Base-by-base conservation (phyloP, 176 grass and related monocot species). In the Cenchrus americanus region DNA sequence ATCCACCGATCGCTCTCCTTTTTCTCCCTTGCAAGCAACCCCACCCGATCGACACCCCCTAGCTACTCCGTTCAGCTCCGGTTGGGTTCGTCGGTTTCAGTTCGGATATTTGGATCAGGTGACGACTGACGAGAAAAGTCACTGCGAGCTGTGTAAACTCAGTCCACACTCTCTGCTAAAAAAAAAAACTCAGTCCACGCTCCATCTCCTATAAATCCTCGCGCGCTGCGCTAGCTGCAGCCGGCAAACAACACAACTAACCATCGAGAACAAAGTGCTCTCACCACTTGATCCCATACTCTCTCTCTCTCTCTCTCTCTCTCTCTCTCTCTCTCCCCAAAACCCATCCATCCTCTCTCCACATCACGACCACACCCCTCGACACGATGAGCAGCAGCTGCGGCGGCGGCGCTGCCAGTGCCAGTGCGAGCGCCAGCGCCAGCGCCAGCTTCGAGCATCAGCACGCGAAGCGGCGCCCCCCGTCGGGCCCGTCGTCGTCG, bases 1-100 rank as follows among this genome's bases (percentile, higher is more conserved):
- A 44, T 42, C 74, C 17, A 18, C 13, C 7, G 0, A 13, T 13
- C 43, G 21, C 9, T 48, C 23, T 73, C 62, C 69, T 4, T 67
- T 88, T 80, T 75, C 80, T 89, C 84, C 15, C 75, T 49, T 30
- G 60, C 80, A 80, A 90, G 84, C 89, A 84, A 87, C 79, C 49
- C 26, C 4, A 51, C 49, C 14, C 12, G 49, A 14, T 51, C 14
- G 1, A 49, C 47, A 4, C 12, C 8, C 14, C 62, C 57, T 14
- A 6, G 17, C 27, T 30, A 30, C 1, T 30, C 27, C 27, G n/a
- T n/a, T 58, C 55, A 21, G 53, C 5, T 1, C 2, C 23, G 19
- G 14, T 10, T 66, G 62, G 19, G 21, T 3, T 59, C 7, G 43
- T n/a, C 10, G 32, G 53, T 21, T 13, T 51, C 50, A 15, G 34